These are phyloP conservation scores for Hyphopichia wangnamkhiaoensis DNA, from an alignment of 1,139 yeast genomes.

Conservation along the genomic window DNA sequence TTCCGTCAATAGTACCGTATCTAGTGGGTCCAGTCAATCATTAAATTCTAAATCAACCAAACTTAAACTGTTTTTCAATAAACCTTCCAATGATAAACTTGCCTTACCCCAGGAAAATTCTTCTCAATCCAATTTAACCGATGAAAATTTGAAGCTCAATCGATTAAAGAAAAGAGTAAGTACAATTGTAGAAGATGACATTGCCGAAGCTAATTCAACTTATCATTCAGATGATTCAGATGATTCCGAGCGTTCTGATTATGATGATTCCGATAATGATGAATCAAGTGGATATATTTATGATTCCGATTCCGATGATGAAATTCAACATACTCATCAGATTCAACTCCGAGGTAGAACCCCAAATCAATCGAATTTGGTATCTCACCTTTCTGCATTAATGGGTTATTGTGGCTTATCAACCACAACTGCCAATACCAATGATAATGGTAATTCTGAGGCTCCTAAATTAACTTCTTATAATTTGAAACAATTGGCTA, in stretches of 20 bases:
- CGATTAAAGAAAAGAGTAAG: conserved; percentile 19
- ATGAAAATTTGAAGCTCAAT: neutral
- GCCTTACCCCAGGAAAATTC: neutral
- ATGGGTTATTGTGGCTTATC: conserved; percentile 38
- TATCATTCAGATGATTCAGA: conserved; percentile 24
- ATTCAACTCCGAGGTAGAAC: conserved; percentile 19
- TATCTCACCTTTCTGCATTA: conserved; percentile 26
- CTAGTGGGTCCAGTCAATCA: too few species aligned
- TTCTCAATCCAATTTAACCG: neutral
- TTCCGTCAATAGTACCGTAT: too few species aligned
- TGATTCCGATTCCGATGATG: conserved; percentile 13
- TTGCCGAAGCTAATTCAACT: conserved; percentile 7
- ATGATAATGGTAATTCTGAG: neutral
- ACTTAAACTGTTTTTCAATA: neutral
- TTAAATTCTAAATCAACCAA: too few species aligned
- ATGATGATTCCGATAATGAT: conserved; percentile 11
- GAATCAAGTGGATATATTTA: conserved; percentile 19
- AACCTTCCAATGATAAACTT: neutral
- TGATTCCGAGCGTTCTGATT: conserved; percentile 17
- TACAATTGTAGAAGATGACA: conserved; percentile 21
- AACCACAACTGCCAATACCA: conserved; percentile 2
- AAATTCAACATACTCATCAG: conserved; percentile 26
- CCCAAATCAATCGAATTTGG: conserved; percentile 14
- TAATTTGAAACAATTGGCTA: conserved; percentile 25
- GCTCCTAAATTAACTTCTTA: conserved; percentile 15